Base-by-base conservation (phyloP, 805 yeast species). In the Cephaloascus fragrans region DNA sequence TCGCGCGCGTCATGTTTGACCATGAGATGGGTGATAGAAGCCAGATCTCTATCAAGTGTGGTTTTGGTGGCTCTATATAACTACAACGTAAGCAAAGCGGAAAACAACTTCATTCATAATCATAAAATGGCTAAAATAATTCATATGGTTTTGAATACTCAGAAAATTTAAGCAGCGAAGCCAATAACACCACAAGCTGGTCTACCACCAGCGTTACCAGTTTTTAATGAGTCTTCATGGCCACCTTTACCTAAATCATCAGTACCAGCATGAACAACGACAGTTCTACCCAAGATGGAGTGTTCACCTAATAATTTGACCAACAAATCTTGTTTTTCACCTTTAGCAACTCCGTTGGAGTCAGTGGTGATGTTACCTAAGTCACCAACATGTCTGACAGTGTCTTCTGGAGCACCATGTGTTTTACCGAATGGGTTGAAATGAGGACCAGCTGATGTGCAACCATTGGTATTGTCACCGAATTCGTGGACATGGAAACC, bases 101-200 rank as follows among this genome's bases (percentile, higher is more conserved):
- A n/a, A n/a, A n/a, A n/a, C n/a, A n/a, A n/a, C n/a, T n/a, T n/a
- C n/a, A n/a, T n/a, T n/a, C n/a, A n/a, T n/a, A n/a, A n/a, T n/a
- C n/a, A n/a, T n/a, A n/a, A n/a, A n/a, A n/a, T n/a, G n/a, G n/a
- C n/a, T n/a, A n/a, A n/a, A n/a, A n/a, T n/a, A n/a, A n/a, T n/a
- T n/a, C n/a, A n/a, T n/a, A n/a, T n/a, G n/a, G n/a, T n/a, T n/a
- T n/a, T n/a, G n/a, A n/a, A n/a, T n/a, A n/a, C n/a, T n/a, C n/a
- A n/a, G n/a, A n/a, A n/a, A n/a, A n/a, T n/a, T n/a, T n/a, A n/a
- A n/a, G 73, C 60, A 38, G 86, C 50, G 47, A 81, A 53, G 48
- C 97, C 97, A 71, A 89, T 88, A 57, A 89, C 96, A 72, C 97
- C 97, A 72, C 97, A 89, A 47, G 97, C 97, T 52, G 93, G 85